Evolutionary conservation across 768 basidiomycete species (phyloP), one percentile per base, ranked within the genome.

Genomic region (Tricholoma bakamatsutake): DNA sequence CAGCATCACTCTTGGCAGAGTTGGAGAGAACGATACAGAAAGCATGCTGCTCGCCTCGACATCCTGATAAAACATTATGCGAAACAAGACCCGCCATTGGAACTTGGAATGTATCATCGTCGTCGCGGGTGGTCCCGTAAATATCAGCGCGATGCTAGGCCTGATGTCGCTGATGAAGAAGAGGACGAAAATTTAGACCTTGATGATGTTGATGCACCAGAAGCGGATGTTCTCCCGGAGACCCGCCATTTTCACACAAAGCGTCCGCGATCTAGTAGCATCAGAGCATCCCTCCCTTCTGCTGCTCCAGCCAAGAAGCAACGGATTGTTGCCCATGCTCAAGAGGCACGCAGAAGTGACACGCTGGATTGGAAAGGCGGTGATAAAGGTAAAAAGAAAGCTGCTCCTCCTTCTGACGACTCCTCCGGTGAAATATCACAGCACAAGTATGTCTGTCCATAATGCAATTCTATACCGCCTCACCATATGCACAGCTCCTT

Each of bases 1-100:
- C 54, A 24, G 0, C 67, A 73, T 7, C 81, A 83, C 63, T 62
- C 77, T 5, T 68, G 69, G 59, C 64, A 75, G 53, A 77, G 80
- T 21, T 81, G 80, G 79, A 70, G 73, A 27, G 69, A 77, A 46
- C 71, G 74, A 12, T 80, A 80, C 57, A 79, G 74, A 53, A 79
- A 71, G 56, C 68, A 74, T 21, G 52, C 52, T 31, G 53, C 43
- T 0, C 43, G 55, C 13, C 70, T 80, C 35, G 69, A 81, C 50
- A 27, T 6, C 10, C 53, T 57, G n/a, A 80, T 82, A 50, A 58
- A 60, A 0, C 31, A 58, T 17, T 59, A 68, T 12, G 72, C 67
- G 10, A 51, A 56, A 21, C 15, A 35, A 30, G 47, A 67, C 45
- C 64, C 66, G 27, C 66, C 73, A 17, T 59, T 52, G 9, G 57